Evolutionary conservation across 2,329 filamentous ascomycete species (phyloP), one percentile per base, ranked within the genome.

Genomic region (Cadophora luteo-olivacea): DNA sequence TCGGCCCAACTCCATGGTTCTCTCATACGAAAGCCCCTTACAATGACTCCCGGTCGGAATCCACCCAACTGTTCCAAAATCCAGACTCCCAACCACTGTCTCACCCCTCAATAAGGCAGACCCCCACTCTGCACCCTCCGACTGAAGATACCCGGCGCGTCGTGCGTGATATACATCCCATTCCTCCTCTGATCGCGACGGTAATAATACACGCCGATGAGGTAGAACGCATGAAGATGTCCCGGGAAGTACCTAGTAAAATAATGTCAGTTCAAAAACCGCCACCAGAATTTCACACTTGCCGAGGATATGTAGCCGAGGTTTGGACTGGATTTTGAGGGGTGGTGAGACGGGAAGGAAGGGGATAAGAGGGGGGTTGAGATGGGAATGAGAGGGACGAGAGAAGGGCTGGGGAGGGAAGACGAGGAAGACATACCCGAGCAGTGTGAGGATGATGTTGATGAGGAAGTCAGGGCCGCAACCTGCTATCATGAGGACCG

Each of bases 191-290:
- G 54, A 24, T 63, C 38, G 16, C 55, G 64, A 8, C 70, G 65
- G 24, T 67, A 29, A 25, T 93, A 96, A 80, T 93, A 94, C 82
- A 94, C 95, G 77, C 94, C 85, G 75, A 97, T 95, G 77, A 97
- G 93, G 87, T 95, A 97, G 84, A 97, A 84, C 69, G 93, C 93
- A 85, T 97, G 93, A 81, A 97, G 92, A 84, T 97, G 94, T 81
- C 93, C 92, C 73, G 91, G 91, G 76, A 94, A 86, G 81, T 81
- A 81, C 77, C 79, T 74, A n/a, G 16, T 68, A 32, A n/a, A n/a
- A n/a, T n/a, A n/a, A n/a, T n/a, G n/a, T n/a, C n/a, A n/a, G n/a
- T n/a, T n/a, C n/a, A n/a, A n/a, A n/a, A n/a, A n/a, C n/a, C n/a
- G n/a, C n/a, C n/a, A n/a, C n/a, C n/a, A n/a, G n/a, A n/a, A n/a